Percentiles rank a stretch among this genome's conserved stretches.
phyloP scores from a whole-genome alignment of 192 early-diverging fungal genomes.

The Coemansia sp. region DNA sequence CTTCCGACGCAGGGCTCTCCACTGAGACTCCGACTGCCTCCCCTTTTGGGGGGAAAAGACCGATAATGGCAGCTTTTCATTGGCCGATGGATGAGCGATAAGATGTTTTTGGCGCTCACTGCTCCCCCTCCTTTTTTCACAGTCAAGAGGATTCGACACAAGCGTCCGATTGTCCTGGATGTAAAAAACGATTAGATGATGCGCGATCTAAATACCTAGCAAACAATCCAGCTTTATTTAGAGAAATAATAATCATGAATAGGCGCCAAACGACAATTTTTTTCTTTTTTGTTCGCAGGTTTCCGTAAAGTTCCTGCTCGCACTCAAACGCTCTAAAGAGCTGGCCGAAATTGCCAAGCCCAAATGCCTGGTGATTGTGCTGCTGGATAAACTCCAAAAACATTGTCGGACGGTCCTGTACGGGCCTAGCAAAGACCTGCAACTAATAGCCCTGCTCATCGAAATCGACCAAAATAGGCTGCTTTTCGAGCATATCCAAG shows the following conservation, averaged over 20 bases:
- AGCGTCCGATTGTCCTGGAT: too few species aligned
- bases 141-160: too few species aligned
- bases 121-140: too few species aligned
- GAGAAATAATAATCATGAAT: too few species aligned
- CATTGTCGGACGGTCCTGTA: constrained; percentile 95
- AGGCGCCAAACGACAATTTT: too few species aligned
- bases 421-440: constrained; percentile 92
- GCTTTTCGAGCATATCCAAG: constrained; percentile 77
- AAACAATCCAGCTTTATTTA: too few species aligned
- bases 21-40: neutral
- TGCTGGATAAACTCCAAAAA: constrained; percentile 99
- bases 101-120: too few species aligned
- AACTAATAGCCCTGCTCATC: constrained; percentile 96
- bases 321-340: constrained; percentile 95
- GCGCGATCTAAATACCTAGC: too few species aligned
- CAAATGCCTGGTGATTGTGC: constrained; percentile 90
- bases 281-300: too few species aligned
- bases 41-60: neutral
- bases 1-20: too few species aligned
- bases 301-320: constrained; percentile 92
- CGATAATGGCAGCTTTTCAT: neutral
- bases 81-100: neutral
- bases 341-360: constrained; percentile 97
- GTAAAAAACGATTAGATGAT: too few species aligned
- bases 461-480: constrained; percentile 94